phyloP scores from a whole-genome alignment of 257 asterid genomes.

The Nicotiana tabacum region DNA sequence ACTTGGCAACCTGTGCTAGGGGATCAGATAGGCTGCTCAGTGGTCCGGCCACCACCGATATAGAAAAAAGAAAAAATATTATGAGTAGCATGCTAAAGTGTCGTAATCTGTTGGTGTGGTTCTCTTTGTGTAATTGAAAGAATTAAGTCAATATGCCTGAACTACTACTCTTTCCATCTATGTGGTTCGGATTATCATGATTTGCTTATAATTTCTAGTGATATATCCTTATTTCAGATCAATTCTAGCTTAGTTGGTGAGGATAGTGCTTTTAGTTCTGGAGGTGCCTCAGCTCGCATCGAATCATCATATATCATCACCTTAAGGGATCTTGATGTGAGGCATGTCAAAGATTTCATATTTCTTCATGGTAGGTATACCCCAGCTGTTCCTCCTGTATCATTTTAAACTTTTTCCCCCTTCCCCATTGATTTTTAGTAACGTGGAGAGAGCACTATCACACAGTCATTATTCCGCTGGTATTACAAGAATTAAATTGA shows the following conservation, averaged over 20 bases:
- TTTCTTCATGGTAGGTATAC: conserved; percentile 77
- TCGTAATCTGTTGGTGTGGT: background rate
- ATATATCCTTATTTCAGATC: conserved; percentile 53
- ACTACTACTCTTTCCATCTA: conserved; percentile 11
- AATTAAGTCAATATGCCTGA: conserved; percentile 16
- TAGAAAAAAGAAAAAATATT: background rate
- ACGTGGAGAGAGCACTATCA: background rate
- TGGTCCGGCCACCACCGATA: background rate
- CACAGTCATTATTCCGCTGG: background rate
- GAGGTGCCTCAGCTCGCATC: conserved; percentile 71
- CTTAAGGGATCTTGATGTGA: conserved; percentile 86
- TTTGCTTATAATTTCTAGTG: conserved; percentile 9
- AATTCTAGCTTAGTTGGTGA: conserved; percentile 82
- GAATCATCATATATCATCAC: conserved; percentile 79
- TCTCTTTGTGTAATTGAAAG: background rate
- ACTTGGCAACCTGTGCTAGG: background rate
- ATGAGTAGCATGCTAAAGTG: background rate
- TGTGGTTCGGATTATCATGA: conserved; percentile 13
- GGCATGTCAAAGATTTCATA: conserved; percentile 81
- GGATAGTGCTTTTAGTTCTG: conserved; percentile 54
- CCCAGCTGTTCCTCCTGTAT: conserved; percentile 3
- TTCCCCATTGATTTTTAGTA: background rate
- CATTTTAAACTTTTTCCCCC: background rate
- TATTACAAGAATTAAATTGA: background rate
- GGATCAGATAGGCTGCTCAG: background rate